These are phyloP conservation scores for Phlebiopsis gigantea DNA, from an alignment of 768 basidiomycete genomes.

Conservation along the genomic window DNA sequence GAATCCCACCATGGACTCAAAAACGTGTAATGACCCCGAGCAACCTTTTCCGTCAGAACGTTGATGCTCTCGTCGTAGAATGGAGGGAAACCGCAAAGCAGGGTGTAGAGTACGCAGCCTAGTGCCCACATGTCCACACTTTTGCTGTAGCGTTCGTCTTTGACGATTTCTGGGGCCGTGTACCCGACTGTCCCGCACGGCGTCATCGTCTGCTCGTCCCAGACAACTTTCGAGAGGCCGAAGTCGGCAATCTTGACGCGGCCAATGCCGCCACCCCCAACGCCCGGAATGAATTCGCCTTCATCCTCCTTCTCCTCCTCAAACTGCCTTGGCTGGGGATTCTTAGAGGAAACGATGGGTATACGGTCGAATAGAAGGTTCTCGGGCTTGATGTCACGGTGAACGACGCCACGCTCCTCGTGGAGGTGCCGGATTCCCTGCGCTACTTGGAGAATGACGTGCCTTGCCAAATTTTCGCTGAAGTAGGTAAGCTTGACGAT, in stretches of 20 bases:
- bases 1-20: slow-evolving; percentile 99
- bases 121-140: slow-evolving; percentile 99
- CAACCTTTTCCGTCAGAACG: slow-evolving; percentile 97
- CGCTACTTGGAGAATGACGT: slow-evolving; percentile 95
- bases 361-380: slow-evolving; percentile 93
- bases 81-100: slow-evolving; percentile 95
- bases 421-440: slow-evolving; percentile 93
- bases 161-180: slow-evolving; percentile 98
- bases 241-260: slow-evolving; percentile 99
- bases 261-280: slow-evolving; percentile 96
- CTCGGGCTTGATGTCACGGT: slow-evolving; percentile 99
- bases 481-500: slow-evolving; percentile 99
- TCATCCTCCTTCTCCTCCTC: slow-evolving; percentile 99
- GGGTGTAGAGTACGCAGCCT: slow-evolving; percentile 97
- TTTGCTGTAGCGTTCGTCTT: slow-evolving; percentile 94
- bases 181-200: slow-evolving; percentile 99
- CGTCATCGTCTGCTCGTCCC: slow-evolving; percentile 99
- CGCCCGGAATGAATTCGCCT: slow-evolving; percentile 87
- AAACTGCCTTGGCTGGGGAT: slow-evolving; percentile 73
- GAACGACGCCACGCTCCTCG: slow-evolving; percentile 96
- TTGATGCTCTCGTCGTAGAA: slow-evolving; percentile 99
- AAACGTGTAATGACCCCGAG: slow-evolving; percentile 96
- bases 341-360: slow-evolving; percentile 83
- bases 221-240: slow-evolving; percentile 94
- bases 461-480: slow-evolving; percentile 93